A percentile compares a stretch with the other conserved stretches of the same genome.
phyloP scores from a whole-genome alignment of 179 eudicot species.

The Camellia oleifera region DNA sequence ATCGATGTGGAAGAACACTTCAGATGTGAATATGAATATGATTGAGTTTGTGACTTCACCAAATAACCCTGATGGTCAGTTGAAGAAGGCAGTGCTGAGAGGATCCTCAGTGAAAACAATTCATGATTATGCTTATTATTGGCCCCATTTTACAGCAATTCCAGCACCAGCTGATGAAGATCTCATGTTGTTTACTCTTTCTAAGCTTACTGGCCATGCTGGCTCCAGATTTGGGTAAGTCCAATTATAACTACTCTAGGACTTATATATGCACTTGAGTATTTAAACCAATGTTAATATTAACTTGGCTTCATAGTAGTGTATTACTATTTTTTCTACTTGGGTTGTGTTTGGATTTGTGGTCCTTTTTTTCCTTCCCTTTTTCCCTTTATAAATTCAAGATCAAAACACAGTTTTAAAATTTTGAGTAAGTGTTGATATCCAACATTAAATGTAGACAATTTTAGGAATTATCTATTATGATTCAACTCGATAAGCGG shows the following conservation, averaged over 20 bases:
- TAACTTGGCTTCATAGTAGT: too few species aligned
- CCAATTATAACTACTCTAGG: background rate
- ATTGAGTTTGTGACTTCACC: conserved; percentile 21
- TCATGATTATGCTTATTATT: conserved; percentile 36
- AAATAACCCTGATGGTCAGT: conserved; percentile 39
- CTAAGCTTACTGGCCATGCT: conserved; percentile 50
- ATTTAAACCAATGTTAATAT: too few species aligned
- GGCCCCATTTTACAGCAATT: conserved; percentile 50
- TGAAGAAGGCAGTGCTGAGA: conserved; percentile 26
- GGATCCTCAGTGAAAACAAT: conserved; percentile 30
- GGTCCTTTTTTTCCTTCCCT: too few species aligned
- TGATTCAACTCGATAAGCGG: too few species aligned
- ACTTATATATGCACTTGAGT: background rate
- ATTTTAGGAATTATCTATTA: too few species aligned
- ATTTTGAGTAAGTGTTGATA: too few species aligned
- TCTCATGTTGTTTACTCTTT: conserved; percentile 38
- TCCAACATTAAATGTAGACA: too few species aligned
- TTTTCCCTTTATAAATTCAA: too few species aligned
- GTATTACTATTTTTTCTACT: too few species aligned
- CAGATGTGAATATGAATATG: background rate
- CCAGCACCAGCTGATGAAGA: conserved; percentile 36
- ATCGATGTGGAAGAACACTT: too few species aligned
- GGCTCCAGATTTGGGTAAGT: conserved; percentile 44
- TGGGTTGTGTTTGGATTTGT: too few species aligned
- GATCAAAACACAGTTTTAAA: too few species aligned